A percentile compares a stretch with the other conserved stretches of the same genome.
phyloP scores from a whole-genome alignment of 768 basidiomycete genomes.

The Hemileccinum rubropunctum region DNA sequence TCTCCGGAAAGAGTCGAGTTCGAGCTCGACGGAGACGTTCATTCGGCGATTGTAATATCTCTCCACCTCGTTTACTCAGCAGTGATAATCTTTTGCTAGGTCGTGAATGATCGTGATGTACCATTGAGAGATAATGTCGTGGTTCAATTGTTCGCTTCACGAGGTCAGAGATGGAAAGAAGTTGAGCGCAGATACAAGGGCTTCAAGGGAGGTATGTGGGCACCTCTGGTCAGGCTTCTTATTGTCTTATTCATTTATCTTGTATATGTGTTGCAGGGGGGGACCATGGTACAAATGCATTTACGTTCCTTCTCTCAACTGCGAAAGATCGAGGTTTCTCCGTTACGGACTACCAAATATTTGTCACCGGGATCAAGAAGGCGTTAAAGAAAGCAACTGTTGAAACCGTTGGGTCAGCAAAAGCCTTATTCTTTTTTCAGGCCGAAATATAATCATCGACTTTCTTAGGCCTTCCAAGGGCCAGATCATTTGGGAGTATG shows the following conservation, averaged over 20 bases:
- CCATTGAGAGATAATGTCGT: slow-evolving; percentile 19
- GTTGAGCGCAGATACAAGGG: slow-evolving; percentile 12
- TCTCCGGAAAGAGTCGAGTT: slow-evolving; percentile 13
- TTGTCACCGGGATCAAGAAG: slow-evolving; percentile 14
- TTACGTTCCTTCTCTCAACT: slow-evolving; percentile 27
- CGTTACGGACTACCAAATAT: slow-evolving; percentile 20
- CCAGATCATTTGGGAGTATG: slow-evolving; percentile 13
- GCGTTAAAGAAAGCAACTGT: background rate
- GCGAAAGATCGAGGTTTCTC: slow-evolving; percentile 14
- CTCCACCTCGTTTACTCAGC: background rate
- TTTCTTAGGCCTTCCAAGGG: slow-evolving; percentile 18
- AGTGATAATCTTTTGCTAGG: slow-evolving; percentile 8
- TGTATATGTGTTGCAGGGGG: slow-evolving; percentile 14
- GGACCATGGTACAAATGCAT: background rate
- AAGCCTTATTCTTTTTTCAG: background rate
- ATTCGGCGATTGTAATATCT: slow-evolving; percentile 13
- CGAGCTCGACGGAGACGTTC: slow-evolving; percentile 14
- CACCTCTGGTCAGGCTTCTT: background rate
- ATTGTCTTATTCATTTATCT: background rate
- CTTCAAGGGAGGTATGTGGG: slow-evolving; percentile 28
- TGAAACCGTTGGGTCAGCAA: slow-evolving; percentile 16
- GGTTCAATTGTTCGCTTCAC: slow-evolving; percentile 16
- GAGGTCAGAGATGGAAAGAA: slow-evolving; percentile 5
- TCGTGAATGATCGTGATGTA: slow-evolving; percentile 17
- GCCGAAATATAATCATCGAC: background rate